Evolutionary conservation across 2,329 filamentous ascomycete species (phyloP).

Genomic region (Dothistroma septosporum): DNA sequence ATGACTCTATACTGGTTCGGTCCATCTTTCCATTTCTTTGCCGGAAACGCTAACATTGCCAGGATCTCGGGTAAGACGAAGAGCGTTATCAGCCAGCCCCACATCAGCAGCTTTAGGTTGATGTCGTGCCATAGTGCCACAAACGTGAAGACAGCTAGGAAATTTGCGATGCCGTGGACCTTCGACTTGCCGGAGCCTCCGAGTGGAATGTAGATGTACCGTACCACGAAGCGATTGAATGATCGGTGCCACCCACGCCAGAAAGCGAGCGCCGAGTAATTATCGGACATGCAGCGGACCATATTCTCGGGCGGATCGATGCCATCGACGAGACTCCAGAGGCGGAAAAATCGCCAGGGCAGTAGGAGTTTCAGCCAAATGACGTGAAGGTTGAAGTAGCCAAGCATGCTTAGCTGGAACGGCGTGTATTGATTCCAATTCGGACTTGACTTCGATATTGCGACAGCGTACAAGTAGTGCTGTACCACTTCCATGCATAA

Average conservation of each 20-base stretch:
- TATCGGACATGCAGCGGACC: conserved; percentile 92
- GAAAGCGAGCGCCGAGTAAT: conserved; percentile 85
- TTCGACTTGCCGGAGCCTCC: conserved; percentile 62
- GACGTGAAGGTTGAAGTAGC: conserved; percentile 92
- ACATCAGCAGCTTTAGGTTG: conserved; percentile 80
- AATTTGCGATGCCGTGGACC: conserved; percentile 64
- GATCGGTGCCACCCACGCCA: conserved; percentile 96
- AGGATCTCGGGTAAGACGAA: conserved; percentile 89
- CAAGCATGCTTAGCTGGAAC: conserved; percentile 81
- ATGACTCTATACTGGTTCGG: conserved; percentile 74
- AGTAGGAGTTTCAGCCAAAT: conserved; percentile 97
- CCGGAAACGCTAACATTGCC: conserved; percentile 68
- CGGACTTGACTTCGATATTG: conserved; percentile 77
- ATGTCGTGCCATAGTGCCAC: conserved; percentile 99
- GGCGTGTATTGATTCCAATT: conserved; percentile 81
- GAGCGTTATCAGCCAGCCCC: conserved; percentile 93
- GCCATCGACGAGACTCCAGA: conserved; percentile 89
- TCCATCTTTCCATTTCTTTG: conserved; percentile 62
- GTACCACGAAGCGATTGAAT: conserved; percentile 90
- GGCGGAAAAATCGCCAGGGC: conserved; percentile 95
- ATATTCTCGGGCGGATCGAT: conserved; percentile 98
- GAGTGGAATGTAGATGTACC: conserved; percentile 90
- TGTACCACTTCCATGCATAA: conserved; percentile 87
- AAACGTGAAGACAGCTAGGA: conserved; percentile 86
- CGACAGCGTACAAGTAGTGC: conserved; percentile 89